These are phyloP conservation scores for Laguncularia racemosa DNA, from an alignment of 345 rosid genomes.

Conservation along the genomic window DNA sequence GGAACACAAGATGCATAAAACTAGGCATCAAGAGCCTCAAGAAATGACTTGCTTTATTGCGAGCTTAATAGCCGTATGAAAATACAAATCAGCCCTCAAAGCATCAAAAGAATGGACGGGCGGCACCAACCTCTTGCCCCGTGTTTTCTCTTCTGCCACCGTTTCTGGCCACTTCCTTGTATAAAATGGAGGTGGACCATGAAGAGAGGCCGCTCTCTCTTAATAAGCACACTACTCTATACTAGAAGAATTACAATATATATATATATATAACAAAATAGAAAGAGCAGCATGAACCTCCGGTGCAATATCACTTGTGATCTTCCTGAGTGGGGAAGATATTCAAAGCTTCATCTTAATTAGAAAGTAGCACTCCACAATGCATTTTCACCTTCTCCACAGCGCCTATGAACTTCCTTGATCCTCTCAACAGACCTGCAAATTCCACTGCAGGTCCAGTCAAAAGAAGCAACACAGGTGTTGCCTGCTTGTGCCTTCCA, in stretches of 20 bases:
- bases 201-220: constrained; percentile 16
- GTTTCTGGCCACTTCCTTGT: constrained; percentile 8
- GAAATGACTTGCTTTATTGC: constrained; percentile 19
- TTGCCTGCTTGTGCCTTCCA: constrained; percentile 99
- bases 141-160: constrained; percentile 4
- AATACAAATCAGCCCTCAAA: constrained; percentile 38
- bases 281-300: background rate
- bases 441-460: constrained; percentile 97
- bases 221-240: constrained; percentile 8
- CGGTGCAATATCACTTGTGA: background rate
- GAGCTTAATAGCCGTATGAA: constrained; percentile 23
- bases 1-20: background rate
- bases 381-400: constrained; percentile 89
- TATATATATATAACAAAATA: constrained; percentile 12
- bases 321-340: constrained; percentile 39
- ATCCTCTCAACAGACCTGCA: constrained; percentile 85
- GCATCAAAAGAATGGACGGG: constrained; percentile 33
- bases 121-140: constrained; percentile 1
- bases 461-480: constrained; percentile 88
- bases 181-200: constrained; percentile 19
- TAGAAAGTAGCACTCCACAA: constrained; percentile 78
- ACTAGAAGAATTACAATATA: constrained; percentile 17
- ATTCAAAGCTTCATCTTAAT: background rate
- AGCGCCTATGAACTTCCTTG: constrained; percentile 83
- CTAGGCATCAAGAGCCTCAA: constrained; percentile 4